Evolutionary conservation across 768 basidiomycete genomes (phyloP), one percentile per base, ranked within the genome.

Genomic region (Dendrothele bispora): DNA sequence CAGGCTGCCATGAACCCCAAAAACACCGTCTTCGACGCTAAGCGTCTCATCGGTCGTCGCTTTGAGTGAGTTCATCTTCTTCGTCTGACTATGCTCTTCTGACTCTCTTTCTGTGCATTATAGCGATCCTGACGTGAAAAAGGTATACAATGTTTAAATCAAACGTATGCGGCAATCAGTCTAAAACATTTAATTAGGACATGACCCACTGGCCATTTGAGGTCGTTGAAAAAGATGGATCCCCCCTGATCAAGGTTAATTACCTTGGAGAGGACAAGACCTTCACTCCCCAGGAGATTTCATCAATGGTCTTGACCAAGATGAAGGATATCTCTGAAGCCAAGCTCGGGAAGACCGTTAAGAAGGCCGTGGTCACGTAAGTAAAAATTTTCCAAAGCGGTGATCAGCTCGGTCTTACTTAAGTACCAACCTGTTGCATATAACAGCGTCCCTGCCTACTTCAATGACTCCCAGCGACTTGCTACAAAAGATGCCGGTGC

Each of bases 241-340:
- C 97, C 47, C 97, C 97, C 43, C 73, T 93, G 73, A 94, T 98
- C 78, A 87, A 91, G 76, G 94, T 98, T 55, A 80, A 92, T 63
- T 98, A 99, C 74, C 86, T 97, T 54, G 80, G 80, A 54, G 95
- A 98, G 69, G 88, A 88, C 55, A 98, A 98, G 76, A 88, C 87
- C 50, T 98, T 98, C 79, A 92, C 86, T 60, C 97, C 92, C 46
- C 95, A 95, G 75, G 97, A 99, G 73, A 94, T 99, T 65, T 99
- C 97, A n/a, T 90, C 97, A 55, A 99, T 98, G 97, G 97, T 99
- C 60, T 86, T 99, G 61, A 81, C 79, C 55, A 99, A 99, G 79
- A 98, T 99, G 95, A 98, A 97, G 83, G 97, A 98, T 71, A 97
- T 95, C 61, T 92, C 95, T 37, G 97, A 99, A 77, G 92, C 95